Percentiles rank a stretch among this genome's conserved stretches.
These are phyloP conservation scores for Nannochloropsis granulata DNA, from an alignment of 108 stramenopile species.

Conservation along the genomic window DNA sequence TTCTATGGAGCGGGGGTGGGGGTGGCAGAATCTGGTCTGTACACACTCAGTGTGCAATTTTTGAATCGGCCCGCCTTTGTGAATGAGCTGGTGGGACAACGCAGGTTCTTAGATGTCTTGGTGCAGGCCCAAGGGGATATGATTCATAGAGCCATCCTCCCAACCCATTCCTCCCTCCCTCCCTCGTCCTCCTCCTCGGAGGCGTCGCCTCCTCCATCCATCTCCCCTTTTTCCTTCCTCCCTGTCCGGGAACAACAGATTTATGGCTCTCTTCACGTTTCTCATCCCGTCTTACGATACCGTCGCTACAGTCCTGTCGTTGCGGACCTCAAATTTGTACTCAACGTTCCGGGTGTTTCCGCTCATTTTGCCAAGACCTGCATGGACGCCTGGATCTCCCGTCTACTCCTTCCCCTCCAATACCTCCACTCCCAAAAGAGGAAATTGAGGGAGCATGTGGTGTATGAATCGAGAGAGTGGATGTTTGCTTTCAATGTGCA, in stretches of 20 bases:
- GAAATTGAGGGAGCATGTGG: slow-evolving; percentile 54
- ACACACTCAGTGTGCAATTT: slow-evolving; percentile 70
- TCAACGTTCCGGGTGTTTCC: slow-evolving; percentile 74
- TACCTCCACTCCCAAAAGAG: slow-evolving; percentile 57
- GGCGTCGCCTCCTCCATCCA: not conserved
- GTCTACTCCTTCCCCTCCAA: not conserved
- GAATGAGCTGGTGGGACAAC: slow-evolving; percentile 44
- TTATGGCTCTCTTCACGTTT: slow-evolving; percentile 31
- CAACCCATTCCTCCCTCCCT: not conserved
- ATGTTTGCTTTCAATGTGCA: slow-evolving; percentile 76
- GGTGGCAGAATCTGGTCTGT: slow-evolving; percentile 45
- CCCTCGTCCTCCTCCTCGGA: not conserved
- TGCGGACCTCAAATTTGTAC: slow-evolving; percentile 75
- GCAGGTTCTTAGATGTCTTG: slow-evolving; percentile 51
- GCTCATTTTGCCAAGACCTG: slow-evolving; percentile 50
- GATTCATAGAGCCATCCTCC: slow-evolving; percentile 32
- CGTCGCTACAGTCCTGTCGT: slow-evolving; percentile 72
- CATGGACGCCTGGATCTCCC: slow-evolving; percentile 44
- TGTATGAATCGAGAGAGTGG: slow-evolving; percentile 65
- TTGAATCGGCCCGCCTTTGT: slow-evolving; percentile 79
- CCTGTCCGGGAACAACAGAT: not conserved
- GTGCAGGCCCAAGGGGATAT: slow-evolving; percentile 49
- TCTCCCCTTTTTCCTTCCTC: not conserved
- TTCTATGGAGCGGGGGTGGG: slow-evolving; percentile 71
- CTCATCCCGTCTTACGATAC: slow-evolving; percentile 54